Conservation (phyloP, 148 eudicot genomes). For the Camellia japonica region DNA sequence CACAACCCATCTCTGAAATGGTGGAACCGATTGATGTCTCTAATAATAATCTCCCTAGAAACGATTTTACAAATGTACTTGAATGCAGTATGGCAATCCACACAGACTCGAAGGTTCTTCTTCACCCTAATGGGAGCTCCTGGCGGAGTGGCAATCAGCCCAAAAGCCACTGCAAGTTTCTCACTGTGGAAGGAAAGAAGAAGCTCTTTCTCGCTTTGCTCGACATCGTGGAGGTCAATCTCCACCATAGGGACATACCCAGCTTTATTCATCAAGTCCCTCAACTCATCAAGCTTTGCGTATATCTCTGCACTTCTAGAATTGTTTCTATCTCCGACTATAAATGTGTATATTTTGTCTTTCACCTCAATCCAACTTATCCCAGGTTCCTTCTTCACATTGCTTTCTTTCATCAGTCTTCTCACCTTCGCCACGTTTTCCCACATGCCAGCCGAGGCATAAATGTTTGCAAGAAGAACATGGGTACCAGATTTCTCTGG, state of each 20-base stretch:
- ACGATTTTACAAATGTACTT: slow-evolving; percentile 18
- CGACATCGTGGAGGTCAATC: slow-evolving; percentile 50
- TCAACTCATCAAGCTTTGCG: slow-evolving; percentile 18
- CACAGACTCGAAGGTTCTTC: slow-evolving; percentile 15
- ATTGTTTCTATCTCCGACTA: slow-evolving; percentile 16
- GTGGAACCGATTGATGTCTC: slow-evolving; percentile 53
- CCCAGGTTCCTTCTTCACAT: slow-evolving; percentile 62
- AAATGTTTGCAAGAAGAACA: slow-evolving; percentile 46
- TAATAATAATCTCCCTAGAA: slow-evolving; percentile 13
- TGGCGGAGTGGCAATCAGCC: slow-evolving; percentile 11
- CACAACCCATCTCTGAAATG: slow-evolving; percentile 62
- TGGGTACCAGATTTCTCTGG: slow-evolving; percentile 59
- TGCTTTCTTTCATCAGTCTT: slow-evolving; percentile 45
- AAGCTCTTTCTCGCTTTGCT: slow-evolving; percentile 44
- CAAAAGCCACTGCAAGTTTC: slow-evolving; percentile 39
- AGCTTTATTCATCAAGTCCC: slow-evolving; percentile 18
- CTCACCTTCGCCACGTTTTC: slow-evolving; percentile 44
- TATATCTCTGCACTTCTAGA: slow-evolving; percentile 16
- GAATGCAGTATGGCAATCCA: slow-evolving; percentile 13
- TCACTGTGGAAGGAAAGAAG: slow-evolving; percentile 53
- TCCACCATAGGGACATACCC: slow-evolving; percentile 17
- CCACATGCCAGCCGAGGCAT: slow-evolving; percentile 66
- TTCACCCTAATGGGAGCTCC: slow-evolving; percentile 19
- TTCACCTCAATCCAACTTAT: slow-evolving; percentile 27
- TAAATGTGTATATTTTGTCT: slow-evolving; percentile 14